A percentile compares a stretch with the other conserved stretches of the same genome.
Evolutionary conservation across 441 rosid genomes (phyloP).

Genomic region (Erodium trifolium): DNA sequence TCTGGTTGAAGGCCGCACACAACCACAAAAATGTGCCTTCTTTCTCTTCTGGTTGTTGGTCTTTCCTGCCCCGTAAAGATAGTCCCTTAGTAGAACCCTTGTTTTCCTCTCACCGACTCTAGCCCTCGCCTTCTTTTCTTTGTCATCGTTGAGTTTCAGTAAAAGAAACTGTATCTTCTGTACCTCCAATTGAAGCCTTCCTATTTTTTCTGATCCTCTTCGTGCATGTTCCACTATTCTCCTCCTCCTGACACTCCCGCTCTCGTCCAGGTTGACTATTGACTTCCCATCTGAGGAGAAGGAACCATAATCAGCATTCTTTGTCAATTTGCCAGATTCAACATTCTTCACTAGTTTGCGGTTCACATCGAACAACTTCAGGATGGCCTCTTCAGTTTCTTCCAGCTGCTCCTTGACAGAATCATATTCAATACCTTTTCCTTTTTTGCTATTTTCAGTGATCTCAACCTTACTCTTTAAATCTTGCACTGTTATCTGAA

Average conservation of each 20-base stretch:
- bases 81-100: conserved; percentile 70
- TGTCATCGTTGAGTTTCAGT: conserved; percentile 58
- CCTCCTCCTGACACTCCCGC: conserved; percentile 33
- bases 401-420: conserved; percentile 62
- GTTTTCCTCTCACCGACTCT: conserved; percentile 37
- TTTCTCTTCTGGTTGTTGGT: conserved; percentile 31
- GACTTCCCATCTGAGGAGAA: conserved; percentile 37
- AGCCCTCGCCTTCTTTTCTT: conserved; percentile 43
- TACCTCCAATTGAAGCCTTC: conserved; percentile 77
- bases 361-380: conserved; percentile 51
- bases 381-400: conserved; percentile 65
- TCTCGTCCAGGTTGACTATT: conserved; percentile 36
- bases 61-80: conserved; percentile 51
- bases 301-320: background rate
- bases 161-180: conserved; percentile 75
- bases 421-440: conserved; percentile 52
- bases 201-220: conserved; percentile 74
- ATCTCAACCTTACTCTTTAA: conserved; percentile 62
- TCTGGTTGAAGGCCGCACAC: background rate
- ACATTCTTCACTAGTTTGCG: conserved; percentile 45
- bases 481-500: conserved; percentile 71
- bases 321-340: conserved; percentile 30
- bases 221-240: conserved; percentile 65
- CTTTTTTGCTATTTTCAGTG: conserved; percentile 50
- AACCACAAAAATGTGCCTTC: background rate